phyloP scores from a whole-genome alignment of 2,329 filamentous ascomycete genomes.

The Dactylella cylindrospora region DNA sequence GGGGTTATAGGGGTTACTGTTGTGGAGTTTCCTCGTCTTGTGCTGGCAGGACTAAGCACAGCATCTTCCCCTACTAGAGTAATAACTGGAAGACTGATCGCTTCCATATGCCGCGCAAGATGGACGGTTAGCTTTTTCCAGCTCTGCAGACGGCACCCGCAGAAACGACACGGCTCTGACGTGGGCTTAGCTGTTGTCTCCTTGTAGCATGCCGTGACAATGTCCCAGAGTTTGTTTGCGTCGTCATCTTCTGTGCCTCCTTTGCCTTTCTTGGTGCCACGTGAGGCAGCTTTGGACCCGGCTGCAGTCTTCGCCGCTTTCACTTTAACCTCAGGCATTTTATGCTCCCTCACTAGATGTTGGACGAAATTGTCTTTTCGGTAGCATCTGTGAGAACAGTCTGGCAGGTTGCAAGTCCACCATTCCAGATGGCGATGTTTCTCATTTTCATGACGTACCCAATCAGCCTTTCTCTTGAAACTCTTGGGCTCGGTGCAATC shows the following conservation, averaged over 20 bases:
- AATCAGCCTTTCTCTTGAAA: slow-evolving; percentile 93
- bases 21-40: slow-evolving; percentile 34
- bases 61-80: slow-evolving; percentile 55
- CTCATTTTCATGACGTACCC: slow-evolving; percentile 90
- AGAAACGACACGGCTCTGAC: slow-evolving; percentile 84
- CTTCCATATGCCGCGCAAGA: slow-evolving; percentile 90
- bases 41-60: slow-evolving; percentile 48
- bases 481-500: slow-evolving; percentile 81
- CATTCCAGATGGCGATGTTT: slow-evolving; percentile 85
- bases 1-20: slow-evolving; percentile 42
- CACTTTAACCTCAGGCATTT: slow-evolving; percentile 75
- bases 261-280: slow-evolving; percentile 47
- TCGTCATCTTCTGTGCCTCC: slow-evolving; percentile 50
- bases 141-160: slow-evolving; percentile 73
- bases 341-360: slow-evolving; percentile 88
- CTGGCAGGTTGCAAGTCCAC: slow-evolving; percentile 81
- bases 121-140: slow-evolving; percentile 97
- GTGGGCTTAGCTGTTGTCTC: slow-evolving; percentile 67
- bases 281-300: slow-evolving; percentile 47
- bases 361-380: slow-evolving; percentile 91
- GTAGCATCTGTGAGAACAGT: slow-evolving; percentile 80
- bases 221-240: slow-evolving; percentile 69
- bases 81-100: slow-evolving; percentile 80
- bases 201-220: slow-evolving; percentile 74
- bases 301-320: slow-evolving; percentile 71